Base-by-base conservation (phyloP, 2,329 filamentous ascomycete genomes). In the Penicillium sp. region DNA sequence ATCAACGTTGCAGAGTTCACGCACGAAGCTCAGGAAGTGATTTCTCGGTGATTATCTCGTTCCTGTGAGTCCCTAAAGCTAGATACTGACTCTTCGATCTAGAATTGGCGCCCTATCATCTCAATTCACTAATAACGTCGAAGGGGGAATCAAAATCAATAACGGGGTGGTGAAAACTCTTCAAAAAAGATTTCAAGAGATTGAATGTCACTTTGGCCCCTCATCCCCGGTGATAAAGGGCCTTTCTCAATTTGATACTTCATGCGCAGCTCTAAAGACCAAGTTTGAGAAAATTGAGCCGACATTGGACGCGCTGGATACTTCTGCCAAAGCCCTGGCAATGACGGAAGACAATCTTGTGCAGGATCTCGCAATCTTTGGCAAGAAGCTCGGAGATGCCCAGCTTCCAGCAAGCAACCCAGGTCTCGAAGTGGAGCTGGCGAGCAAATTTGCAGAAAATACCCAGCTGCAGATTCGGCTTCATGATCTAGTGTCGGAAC, bases 341-440 rank as follows among this genome's bases (percentile, higher is more conserved):
- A 29, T 61, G 8, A 61, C 64, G 15, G 68, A 67, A 44, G 33
- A 31, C 5, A 59, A 57, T 11, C 70, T 77, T 29, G 57, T 56
- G 4, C 52, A 65, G 1, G 69, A 72, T n/a, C 67, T 76, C 27
- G 50, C 54, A 23, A 51, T 43, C 1, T 54, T 73, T 15, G 37
- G 50, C 25, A 43, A 51, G 8, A 64, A 45, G 7, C 50, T 73
- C 9, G 49, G 47, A 8, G 64, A 69, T 12, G 49, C 55, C 6
- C 61, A 60, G 31, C 49, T 57, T n/a, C 54, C 51, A 11, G 49
- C 58, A 33, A 67, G 68, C 7, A 57, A 62, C 7, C 51, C 59
- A 2, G 18, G 31, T 4, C 41, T 65, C 2, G 59, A 66, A 29
- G 43, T 37, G 48, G 69, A 75, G 22, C 48, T 73, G 22, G 64